Percentiles rank a stretch among this genome's conserved stretches.
Conservation (phyloP, 148 eudicot genomes). For the Hydrangea macrophylla region DNA sequence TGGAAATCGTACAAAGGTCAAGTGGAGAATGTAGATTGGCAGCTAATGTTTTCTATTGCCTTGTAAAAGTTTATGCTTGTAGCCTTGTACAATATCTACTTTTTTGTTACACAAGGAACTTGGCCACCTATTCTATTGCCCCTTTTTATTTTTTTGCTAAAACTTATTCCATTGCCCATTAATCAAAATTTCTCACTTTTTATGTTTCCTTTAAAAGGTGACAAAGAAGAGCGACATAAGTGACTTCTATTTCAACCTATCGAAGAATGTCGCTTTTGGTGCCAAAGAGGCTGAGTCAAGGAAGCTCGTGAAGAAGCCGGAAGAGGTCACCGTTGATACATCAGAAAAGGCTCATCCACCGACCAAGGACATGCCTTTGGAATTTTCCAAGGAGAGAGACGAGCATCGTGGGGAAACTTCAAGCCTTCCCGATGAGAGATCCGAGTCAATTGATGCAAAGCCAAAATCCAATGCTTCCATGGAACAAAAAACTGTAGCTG, state of each 20-base stretch:
- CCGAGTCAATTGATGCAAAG: constrained; percentile 18
- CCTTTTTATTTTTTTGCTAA: background rate
- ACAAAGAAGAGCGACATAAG: constrained; percentile 76
- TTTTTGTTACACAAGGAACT: no score
- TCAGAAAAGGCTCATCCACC: constrained; percentile 27
- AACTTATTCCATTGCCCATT: background rate
- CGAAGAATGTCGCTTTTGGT: constrained; percentile 82
- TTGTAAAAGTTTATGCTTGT: background rate
- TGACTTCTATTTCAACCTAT: constrained; percentile 85
- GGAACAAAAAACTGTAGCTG: constrained; percentile 7
- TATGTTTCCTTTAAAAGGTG: constrained; percentile 39
- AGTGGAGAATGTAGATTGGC: background rate
- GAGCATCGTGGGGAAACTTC: constrained; percentile 25
- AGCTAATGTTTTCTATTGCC: background rate
- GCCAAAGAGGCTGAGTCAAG: constrained; percentile 35
- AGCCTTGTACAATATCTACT: background rate
- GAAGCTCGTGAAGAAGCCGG: constrained; percentile 23
- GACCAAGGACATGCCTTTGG: constrained; percentile 19
- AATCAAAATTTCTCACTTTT: background rate
- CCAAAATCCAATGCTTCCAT: constrained; percentile 20
- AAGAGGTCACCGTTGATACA: constrained; percentile 20
- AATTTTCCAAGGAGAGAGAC: constrained; percentile 21
- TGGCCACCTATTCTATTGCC: background rate
- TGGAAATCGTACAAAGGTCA: no score
- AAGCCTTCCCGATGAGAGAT: constrained; percentile 20